phyloP scores from a whole-genome alignment of 2,329 filamentous ascomycete species.

The Diaporthe australafricana region DNA sequence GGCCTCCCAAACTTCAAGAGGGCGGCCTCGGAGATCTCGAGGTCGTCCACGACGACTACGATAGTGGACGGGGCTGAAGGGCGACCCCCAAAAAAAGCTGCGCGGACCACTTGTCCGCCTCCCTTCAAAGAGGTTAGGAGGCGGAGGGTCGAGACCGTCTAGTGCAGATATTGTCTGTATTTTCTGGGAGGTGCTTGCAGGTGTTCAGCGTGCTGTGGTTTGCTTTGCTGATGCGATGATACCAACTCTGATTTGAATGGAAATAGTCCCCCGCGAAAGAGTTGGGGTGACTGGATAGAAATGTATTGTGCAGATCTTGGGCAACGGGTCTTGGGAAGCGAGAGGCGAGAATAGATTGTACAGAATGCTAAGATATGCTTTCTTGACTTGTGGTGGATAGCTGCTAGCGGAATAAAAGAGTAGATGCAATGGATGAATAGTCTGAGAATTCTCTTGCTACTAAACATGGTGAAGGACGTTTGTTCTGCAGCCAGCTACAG shows the following conservation, averaged over 20 bases:
- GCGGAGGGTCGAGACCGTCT: conserved; percentile 51
- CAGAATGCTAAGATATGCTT: background rate
- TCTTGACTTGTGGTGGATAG: background rate
- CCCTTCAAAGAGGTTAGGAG: conserved; percentile 51
- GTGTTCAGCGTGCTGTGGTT: background rate
- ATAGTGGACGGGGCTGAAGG: conserved; percentile 40
- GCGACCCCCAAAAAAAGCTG: conserved; percentile 43
- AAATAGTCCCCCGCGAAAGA: background rate
- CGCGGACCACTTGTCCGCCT: conserved; percentile 53
- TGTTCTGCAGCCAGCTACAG: background rate
- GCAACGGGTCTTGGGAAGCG: background rate
- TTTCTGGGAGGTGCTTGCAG: conserved; percentile 1
- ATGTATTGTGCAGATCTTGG: background rate
- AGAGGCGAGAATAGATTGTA: conserved; percentile 6
- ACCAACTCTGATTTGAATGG: conserved; percentile 16
- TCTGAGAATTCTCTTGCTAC: background rate
- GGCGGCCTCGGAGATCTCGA: conserved; percentile 63
- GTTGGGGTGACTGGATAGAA: conserved; percentile 3
- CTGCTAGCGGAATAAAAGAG: background rate
- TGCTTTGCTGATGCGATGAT: conserved; percentile 16
- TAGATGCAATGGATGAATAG: background rate
- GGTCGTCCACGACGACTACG: conserved; percentile 51
- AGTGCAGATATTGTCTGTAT: background rate
- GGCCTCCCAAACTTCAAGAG: conserved; percentile 60
- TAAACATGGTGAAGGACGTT: background rate